A percentile compares a stretch with the other conserved stretches of the same genome.
Conservation (phyloP, 1,284 basidiomycete species). For the Trametes versicolor region DNA sequence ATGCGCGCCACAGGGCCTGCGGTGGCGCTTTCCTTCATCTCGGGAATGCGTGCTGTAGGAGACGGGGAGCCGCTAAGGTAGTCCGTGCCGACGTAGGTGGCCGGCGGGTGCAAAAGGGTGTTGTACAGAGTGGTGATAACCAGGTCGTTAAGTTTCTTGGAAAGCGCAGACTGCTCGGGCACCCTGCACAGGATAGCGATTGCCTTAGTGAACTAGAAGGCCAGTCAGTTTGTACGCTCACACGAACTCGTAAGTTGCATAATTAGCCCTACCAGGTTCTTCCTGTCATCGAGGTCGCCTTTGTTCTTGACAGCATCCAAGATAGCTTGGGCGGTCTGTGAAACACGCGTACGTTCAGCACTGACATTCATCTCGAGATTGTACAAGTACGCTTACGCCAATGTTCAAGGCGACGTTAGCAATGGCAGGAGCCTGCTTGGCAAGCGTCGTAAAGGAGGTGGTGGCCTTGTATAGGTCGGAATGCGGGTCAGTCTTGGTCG, state of each 20-base stretch:
- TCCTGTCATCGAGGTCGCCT: constrained; percentile 69
- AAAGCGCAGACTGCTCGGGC: constrained; percentile 56
- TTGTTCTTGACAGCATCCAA: constrained; percentile 58
- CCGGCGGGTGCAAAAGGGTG: constrained; percentile 80
- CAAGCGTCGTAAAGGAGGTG: constrained; percentile 22
- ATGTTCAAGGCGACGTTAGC: constrained; percentile 29
- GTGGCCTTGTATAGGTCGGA: constrained; percentile 33
- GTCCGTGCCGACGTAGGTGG: constrained; percentile 67
- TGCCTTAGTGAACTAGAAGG: constrained; percentile 69
- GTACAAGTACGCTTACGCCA: constrained; percentile 4
- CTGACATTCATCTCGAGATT: neutral
- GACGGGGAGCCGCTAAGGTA: constrained; percentile 21
- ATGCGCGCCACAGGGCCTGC: constrained; percentile 27
- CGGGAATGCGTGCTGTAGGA: constrained; percentile 12
- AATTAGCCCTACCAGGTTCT: constrained; percentile 51
- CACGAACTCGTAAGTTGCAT: neutral
- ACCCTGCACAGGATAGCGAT: constrained; percentile 70
- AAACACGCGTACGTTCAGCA: neutral
- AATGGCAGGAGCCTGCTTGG: constrained; percentile 30
- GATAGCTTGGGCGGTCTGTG: constrained; percentile 50
- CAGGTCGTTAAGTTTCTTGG: constrained; percentile 58
- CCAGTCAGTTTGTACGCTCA: neutral
- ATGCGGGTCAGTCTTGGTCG: constrained; percentile 26
- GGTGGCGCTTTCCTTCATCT: constrained; percentile 9
- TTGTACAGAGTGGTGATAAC: constrained; percentile 73